Conservation (phyloP, 1,284 basidiomycete genomes). For the Xerocomus minutiporus region DNA sequence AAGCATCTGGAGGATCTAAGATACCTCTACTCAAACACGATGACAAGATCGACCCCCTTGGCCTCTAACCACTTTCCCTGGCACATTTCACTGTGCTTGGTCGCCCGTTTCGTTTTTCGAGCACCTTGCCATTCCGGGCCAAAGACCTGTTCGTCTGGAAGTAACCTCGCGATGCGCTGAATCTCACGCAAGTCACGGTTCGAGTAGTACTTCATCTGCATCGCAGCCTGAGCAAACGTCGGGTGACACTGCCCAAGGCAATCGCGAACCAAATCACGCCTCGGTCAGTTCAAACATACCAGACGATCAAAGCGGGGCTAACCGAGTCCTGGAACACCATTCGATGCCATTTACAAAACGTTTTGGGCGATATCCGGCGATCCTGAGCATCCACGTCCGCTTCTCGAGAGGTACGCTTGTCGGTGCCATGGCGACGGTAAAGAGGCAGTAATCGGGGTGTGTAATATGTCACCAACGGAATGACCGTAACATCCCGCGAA, state of each 20-base stretch:
- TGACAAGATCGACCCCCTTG: slow-evolving; percentile 21
- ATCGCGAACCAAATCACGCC: background rate
- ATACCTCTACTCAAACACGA: slow-evolving; percentile 22
- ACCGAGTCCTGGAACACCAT: slow-evolving; percentile 39
- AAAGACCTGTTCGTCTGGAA: slow-evolving; percentile 34
- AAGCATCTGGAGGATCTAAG: background rate
- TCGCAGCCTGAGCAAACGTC: slow-evolving; percentile 28
- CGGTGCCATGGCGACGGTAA: slow-evolving; percentile 17
- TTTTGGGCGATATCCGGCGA: slow-evolving; percentile 26
- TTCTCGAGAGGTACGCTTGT: slow-evolving; percentile 1
- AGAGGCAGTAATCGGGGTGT: slow-evolving; percentile 28
- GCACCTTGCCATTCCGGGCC: background rate
- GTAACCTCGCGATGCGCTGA: slow-evolving; percentile 34
- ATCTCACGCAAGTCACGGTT: slow-evolving; percentile 38
- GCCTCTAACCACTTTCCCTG: slow-evolving; percentile 33
- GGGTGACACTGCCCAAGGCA: slow-evolving; percentile 29
- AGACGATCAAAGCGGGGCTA: slow-evolving; percentile 8
- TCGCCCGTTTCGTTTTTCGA: slow-evolving; percentile 9
- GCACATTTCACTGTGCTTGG: slow-evolving; percentile 34
- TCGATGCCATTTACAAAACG: slow-evolving; percentile 41
- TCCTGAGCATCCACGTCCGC: background rate
- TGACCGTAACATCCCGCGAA: background rate
- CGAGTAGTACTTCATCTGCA: slow-evolving; percentile 33
- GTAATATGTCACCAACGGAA: slow-evolving; percentile 28
- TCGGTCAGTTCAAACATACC: background rate